These are phyloP conservation scores for Xylaria longipes DNA, from an alignment of 495 filamentous ascomycete species.

Conservation along the genomic window DNA sequence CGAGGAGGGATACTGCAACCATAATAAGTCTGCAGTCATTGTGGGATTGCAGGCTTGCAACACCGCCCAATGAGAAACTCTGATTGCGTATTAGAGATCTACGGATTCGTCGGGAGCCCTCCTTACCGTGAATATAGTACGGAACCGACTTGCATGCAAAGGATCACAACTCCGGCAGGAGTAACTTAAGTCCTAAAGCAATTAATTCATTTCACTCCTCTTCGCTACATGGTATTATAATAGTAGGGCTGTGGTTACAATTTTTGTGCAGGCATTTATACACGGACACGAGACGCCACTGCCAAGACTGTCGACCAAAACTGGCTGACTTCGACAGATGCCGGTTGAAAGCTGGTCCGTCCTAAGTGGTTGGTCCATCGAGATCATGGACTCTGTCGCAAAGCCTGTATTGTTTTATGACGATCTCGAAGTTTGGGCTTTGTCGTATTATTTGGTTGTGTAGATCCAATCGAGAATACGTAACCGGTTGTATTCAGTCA, in stretches of 20 bases:
- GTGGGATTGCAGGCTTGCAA: slow-evolving; percentile 2
- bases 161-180: slow-evolving; percentile 4
- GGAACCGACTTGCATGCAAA: slow-evolving; percentile 17
- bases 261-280: neutral
- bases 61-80: slow-evolving; percentile 2
- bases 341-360: neutral
- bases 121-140: neutral
- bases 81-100: neutral
- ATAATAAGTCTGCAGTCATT: neutral
- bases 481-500: neutral
- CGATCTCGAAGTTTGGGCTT: neutral
- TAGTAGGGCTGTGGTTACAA: slow-evolving; percentile 3
- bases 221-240: slow-evolving; percentile 2
- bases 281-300: slow-evolving; percentile 4
- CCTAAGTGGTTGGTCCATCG: neutral
- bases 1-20: neutral
- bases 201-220: neutral
- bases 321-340: neutral
- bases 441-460: neutral
- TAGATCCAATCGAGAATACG: neutral
- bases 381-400: neutral
- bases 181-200: neutral
- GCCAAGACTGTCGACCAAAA: neutral
- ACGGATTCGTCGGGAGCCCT: slow-evolving; percentile 7
- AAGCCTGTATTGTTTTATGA: neutral